A percentile compares a stretch with the other conserved stretches of the same genome.
phyloP scores from a whole-genome alignment of 768 basidiomycete genomes.

The Panaeolus cyanescens region DNA sequence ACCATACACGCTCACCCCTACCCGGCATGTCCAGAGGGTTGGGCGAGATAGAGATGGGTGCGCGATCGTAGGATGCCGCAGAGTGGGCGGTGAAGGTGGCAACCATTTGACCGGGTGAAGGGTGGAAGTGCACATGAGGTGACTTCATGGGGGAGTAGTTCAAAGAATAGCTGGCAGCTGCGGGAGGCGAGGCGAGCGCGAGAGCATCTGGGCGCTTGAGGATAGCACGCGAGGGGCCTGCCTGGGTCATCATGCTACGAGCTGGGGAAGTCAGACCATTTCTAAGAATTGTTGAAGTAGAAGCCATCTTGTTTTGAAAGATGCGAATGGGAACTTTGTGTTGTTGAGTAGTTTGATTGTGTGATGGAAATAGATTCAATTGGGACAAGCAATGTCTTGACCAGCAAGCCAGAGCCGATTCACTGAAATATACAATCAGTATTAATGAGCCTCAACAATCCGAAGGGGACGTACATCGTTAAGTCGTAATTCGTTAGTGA shows the following conservation, averaged over 20 bases:
- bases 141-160: slow-evolving; percentile 35
- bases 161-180: slow-evolving; percentile 32
- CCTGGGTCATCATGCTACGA: slow-evolving; percentile 24
- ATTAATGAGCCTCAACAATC: neutral
- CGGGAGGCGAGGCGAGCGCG: slow-evolving; percentile 34
- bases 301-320: slow-evolving; percentile 32
- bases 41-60: slow-evolving; percentile 59
- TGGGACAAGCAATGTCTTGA: slow-evolving; percentile 44
- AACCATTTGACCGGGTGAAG: slow-evolving; percentile 52
- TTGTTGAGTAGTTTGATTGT: slow-evolving; percentile 15
- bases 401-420: slow-evolving; percentile 45
- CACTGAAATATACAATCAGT: slow-evolving; percentile 9
- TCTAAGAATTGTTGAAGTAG: slow-evolving; percentile 34
- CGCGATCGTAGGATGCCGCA: slow-evolving; percentile 61
- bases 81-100: slow-evolving; percentile 62
- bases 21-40: slow-evolving; percentile 56
- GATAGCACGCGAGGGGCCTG: slow-evolving; percentile 33
- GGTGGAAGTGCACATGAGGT: slow-evolving; percentile 68
- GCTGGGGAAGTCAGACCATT: slow-evolving; percentile 34
- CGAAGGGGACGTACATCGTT: slow-evolving; percentile 15
- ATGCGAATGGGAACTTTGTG: slow-evolving; percentile 11
- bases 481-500: slow-evolving; percentile 26
- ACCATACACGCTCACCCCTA: slow-evolving; percentile 52
- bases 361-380: slow-evolving; percentile 18
- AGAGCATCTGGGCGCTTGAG: slow-evolving; percentile 42